Conservation (phyloP, 2,329 filamentous ascomycete genomes). For the Hymenoscyphus scutula region DNA sequence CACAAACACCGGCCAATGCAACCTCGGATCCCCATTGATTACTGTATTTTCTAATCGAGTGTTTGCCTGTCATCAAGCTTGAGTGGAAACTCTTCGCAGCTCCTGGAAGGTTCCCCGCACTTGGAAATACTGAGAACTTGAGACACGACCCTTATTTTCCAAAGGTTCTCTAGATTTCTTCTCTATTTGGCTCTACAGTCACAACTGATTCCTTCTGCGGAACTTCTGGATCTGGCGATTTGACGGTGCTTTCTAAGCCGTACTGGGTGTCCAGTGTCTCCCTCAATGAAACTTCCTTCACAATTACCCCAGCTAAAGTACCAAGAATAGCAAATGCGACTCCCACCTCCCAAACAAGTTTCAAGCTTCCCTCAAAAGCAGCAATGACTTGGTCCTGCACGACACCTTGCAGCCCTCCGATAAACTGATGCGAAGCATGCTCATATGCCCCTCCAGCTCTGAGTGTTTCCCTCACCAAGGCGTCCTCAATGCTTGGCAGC, state of each 20-base stretch:
- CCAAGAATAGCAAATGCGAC: background rate
- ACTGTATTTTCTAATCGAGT: no score
- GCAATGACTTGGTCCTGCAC: background rate
- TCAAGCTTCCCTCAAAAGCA: background rate
- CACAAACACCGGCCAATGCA: no score
- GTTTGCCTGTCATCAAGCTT: no score
- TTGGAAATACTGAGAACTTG: background rate
- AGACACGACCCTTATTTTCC: background rate
- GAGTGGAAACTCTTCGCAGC: background rate
- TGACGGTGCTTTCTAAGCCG: background rate
- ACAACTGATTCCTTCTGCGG: background rate
- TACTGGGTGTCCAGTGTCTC: background rate
- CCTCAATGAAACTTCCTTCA: background rate
- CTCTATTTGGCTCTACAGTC: background rate
- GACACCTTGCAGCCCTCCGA: background rate
- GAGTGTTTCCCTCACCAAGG: background rate
- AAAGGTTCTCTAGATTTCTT: background rate
- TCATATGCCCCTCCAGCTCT: background rate
- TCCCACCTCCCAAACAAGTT: background rate
- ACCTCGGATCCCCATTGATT: no score
- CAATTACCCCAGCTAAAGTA: background rate
- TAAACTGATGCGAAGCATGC: slow-evolving; percentile 6
- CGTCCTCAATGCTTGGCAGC: background rate
- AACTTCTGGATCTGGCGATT: background rate
- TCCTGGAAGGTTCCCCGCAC: background rate